phyloP scores from a whole-genome alignment of 768 basidiomycete genomes.

The Termitomyces sp. region DNA sequence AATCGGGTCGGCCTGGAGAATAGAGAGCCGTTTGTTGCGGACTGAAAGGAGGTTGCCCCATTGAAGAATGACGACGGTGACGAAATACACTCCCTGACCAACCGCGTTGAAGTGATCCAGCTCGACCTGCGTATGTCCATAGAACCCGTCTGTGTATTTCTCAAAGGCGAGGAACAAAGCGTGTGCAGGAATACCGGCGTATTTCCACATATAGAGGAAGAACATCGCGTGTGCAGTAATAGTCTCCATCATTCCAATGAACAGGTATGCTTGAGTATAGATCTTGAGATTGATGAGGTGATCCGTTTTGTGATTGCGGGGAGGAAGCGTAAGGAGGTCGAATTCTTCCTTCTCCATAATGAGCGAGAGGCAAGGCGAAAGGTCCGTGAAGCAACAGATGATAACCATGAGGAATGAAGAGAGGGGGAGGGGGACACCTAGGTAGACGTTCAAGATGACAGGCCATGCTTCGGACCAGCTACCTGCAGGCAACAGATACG shows the following conservation, averaged over 20 bases:
- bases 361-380: slow-evolving; percentile 11
- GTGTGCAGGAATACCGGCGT: slow-evolving; percentile 31
- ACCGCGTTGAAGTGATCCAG: slow-evolving; percentile 32
- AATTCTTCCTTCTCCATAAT: slow-evolving; percentile 19
- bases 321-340: slow-evolving; percentile 16
- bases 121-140: slow-evolving; percentile 25
- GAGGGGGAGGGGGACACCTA: slow-evolving; percentile 57
- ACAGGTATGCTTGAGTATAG: slow-evolving; percentile 14
- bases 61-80: slow-evolving; percentile 44
- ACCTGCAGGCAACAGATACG: slow-evolving; percentile 49
- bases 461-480: slow-evolving; percentile 58
- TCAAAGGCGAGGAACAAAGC: slow-evolving; percentile 39
- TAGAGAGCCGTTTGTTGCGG: slow-evolving; percentile 41
- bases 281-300: slow-evolving; percentile 19
- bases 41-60: slow-evolving; percentile 39
- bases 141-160: slow-evolving; percentile 33
- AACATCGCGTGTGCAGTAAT: slow-evolving; percentile 20
- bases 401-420: slow-evolving; percentile 32
- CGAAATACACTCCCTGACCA: slow-evolving; percentile 34
- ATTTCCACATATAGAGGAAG: slow-evolving; percentile 35
- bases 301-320: slow-evolving; percentile 16
- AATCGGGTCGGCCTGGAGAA: slow-evolving; percentile 39
- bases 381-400: slow-evolving; percentile 19
- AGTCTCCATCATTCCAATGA: slow-evolving; percentile 17
- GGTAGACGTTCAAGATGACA: slow-evolving; percentile 51